phyloP scores from a whole-genome alignment of 164 flowering plant genomes.

The Tetracentron sinense region DNA sequence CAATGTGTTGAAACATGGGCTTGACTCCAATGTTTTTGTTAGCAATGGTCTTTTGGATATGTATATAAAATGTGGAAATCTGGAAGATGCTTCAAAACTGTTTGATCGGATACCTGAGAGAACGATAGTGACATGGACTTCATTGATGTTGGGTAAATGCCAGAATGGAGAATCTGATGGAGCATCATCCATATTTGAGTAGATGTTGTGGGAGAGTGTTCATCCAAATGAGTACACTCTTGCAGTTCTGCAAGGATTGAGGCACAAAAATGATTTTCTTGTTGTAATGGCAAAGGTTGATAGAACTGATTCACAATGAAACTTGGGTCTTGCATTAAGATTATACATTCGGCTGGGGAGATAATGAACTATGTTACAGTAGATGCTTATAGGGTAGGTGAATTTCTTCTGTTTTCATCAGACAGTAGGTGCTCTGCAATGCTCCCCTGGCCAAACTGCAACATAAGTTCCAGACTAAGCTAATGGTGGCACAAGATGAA shows the following conservation, averaged over 20 bases:
- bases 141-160: conserved; percentile 17
- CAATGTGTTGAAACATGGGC: conserved; percentile 11
- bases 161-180: conserved; percentile 2
- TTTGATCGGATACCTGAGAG: conserved; percentile 23
- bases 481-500: too few relatives aligned
- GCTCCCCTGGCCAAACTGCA: too few relatives aligned
- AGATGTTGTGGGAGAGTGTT: conserved; percentile 9
- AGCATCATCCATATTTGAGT: conserved; percentile 8
- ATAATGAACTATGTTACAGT: too few relatives aligned
- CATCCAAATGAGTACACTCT: conserved; percentile 23
- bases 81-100: conserved; percentile 13
- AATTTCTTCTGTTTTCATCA: too few relatives aligned
- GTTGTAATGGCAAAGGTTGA: too few relatives aligned
- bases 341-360: too few relatives aligned
- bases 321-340: too few relatives aligned
- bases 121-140: conserved; percentile 25
- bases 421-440: too few relatives aligned
- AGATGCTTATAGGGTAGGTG: too few relatives aligned
- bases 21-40: conserved; percentile 5
- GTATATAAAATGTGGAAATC: conserved; percentile 17
- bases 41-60: conserved; percentile 17
- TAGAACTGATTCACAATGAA: too few relatives aligned
- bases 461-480: too few relatives aligned
- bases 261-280: conserved; percentile 1
- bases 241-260: conserved; percentile 19